Evolutionary conservation across 2,329 filamentous ascomycete species (phyloP), one percentile per base, ranked within the genome.

Genomic region (Xylariaceae sp.): DNA sequence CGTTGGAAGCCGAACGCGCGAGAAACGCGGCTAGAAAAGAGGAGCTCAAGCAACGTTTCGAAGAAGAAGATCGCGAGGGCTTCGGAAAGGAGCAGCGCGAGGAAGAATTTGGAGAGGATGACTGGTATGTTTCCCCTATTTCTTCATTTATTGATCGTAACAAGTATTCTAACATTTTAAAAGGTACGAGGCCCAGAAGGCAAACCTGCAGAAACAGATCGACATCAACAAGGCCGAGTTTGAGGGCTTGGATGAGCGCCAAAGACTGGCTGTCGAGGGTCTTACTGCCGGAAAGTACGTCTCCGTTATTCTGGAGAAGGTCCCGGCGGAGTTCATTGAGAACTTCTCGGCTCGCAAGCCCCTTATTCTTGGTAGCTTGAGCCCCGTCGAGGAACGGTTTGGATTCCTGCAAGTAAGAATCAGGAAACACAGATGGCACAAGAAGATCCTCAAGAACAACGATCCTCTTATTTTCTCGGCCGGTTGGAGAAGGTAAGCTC

Each of bases 391-490:
- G 74, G 92, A 97, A 74, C 87, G 95, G 54, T 97, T 96, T 73
- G 95, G 94, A 7, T 97, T 89, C 71, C 88, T 97, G 7, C 94
- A 99, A 74, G 88, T 97, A 59, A 87, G 95, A 54, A 96, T 99
- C 79, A 99, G 99, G 82, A 85, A 92, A 56, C 94, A 99, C 74
- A 83, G 94, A 66, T 99, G 95, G 95, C 94, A 99, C 78, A 97
- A 97, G 83, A 96, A 94, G 80, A 97, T 97, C 67, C 81, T 99
- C 66, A 99, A 99, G 80, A 97, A 92, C 39, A 96, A 96, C 72
- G 94, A 99, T 71, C 95, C 94, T 13, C 82, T 99, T 55, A 96
- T 99, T 72, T 94, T 99, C 79, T 97, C 92, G 1, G 82, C 99
- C 49, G 94, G 94, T 48, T 99, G 94, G 94, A 84, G 94, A 54